Base-by-base conservation (phyloP, 2,329 filamentous ascomycete species). In the Aspergillus amoenus region DNA sequence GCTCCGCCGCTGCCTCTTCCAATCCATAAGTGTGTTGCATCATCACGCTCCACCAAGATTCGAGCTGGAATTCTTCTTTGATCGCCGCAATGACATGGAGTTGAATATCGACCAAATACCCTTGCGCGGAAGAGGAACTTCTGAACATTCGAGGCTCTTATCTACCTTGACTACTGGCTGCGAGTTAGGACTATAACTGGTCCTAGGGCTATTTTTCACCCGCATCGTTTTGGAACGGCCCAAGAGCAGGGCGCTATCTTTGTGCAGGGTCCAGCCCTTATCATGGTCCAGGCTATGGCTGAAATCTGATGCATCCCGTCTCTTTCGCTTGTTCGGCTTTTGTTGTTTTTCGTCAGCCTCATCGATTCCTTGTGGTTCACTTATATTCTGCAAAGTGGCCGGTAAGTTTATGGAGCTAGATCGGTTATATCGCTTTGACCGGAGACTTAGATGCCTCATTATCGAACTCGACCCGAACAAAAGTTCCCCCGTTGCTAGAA, bases 371-470 rank as follows among this genome's bases (percentile, higher is more conserved):
- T 47, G 40, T 34, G 44, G 18, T 24, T 45, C 55, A 5, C 39
- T 44, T 5, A 41, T 27, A 42, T 34, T 51, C 15, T 40, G 46
- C 18, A 47, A 37, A 18, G 24, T 27, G 7, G 47, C 34, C 9
- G 56, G 40, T 18, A 65, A 18, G 37, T 47, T 74, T 45, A 81
- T 65, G 62, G 87, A 90, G 40, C 79, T 81, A 1, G 89, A 89
- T 56, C 88, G 85, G 64, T 88, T 89, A 39, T 85, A 84, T 68
- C 95, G 93, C 47, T 88, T 88, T 63, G 84, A 88, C 13, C 89
- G 83, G 67, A 91, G 88, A 73, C 90, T 96, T 61, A 97, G 82
- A 70, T 93, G 95, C 52, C 92, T 84, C 78, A 96, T 96, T 68
- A 96, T 85, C 1, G 90, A 90, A 37, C 90, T 91, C 12, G 92